Base-by-base conservation (phyloP, 371 early-diverging fungal genomes). In the Globomyces sp. region DNA sequence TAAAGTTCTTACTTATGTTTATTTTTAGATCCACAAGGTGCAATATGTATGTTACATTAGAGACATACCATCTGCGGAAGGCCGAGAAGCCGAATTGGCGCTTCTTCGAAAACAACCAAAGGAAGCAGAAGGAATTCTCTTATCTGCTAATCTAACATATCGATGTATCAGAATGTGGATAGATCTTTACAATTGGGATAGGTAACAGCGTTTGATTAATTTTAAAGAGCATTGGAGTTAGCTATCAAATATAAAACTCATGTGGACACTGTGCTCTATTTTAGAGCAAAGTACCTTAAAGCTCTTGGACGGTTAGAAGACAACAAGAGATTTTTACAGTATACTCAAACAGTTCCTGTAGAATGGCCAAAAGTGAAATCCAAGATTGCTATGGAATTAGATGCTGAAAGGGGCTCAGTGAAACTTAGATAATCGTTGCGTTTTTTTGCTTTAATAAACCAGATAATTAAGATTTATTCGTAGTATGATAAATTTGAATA, bases 231-330 rank as follows among this genome's bases (percentile, higher is more conserved):
- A 11, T 62, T 84, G 39, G 84, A 84, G 24, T 59, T 84, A 8
- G 82, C 80, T 2, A 55, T 79, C 45, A 80, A 80, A 65, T 73
- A 79, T 72, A 79, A 80, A 55, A 80, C 78, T 9, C 79, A 80
- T 55, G 79, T 83, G 4, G 81, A 82, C 61, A 80, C 79, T 24
- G 85, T 83, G 2, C 67, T 81, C 24, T 72, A 74, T 63, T 76
- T 73, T 57, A 71, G 85, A 34, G 70, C 71, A 1, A 75, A 76
- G 67, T 84, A 81, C 53, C 67, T 84, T 36, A 73, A 72, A 48
- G 59, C 70, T 10, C 65, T 78, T 44, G 73, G 71, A 0, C 39
- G 75, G 13, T 45, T 58, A 45, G 84, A 84, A 57, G 68, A 66
- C 9, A 75, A 77, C 63, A 78, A 79, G 67, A 63, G 64, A 48